Base-by-base conservation (phyloP, 306 rosid species). In the Mimosa bimucronata region DNA sequence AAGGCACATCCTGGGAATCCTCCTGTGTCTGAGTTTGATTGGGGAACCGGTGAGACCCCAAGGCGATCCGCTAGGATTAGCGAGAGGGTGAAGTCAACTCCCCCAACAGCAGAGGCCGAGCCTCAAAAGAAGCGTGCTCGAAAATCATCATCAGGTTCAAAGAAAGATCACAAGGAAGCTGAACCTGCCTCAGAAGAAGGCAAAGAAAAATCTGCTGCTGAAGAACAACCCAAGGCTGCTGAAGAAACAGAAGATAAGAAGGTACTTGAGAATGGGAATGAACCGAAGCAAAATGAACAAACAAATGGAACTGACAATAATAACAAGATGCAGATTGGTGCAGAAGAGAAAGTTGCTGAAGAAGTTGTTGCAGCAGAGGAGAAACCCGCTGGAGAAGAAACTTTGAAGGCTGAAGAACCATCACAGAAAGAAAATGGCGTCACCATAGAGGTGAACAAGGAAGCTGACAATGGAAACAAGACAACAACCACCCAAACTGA, bases 1-100 rank as follows among this genome's bases (percentile, higher is more conserved):
- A 95, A 92, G 82, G 84, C 83, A 25, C 91, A 93, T 83, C 89
- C 96, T 38, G 97, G 88, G 74, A 90, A 89, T 71, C 96, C 98
- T 23, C 82, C 81, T 2, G 31, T 89, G 75, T 91, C 90, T 0
- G 99, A 93, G 83, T 95, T 95, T 66, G 97, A 95, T 68, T 95
- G 98, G 98, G 82, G 95, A 55, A 90, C 96, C 1, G 97, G 98
- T 9, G 99, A 93, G 85, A 85, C 94, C 45, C 99, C 98, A 12
- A 79, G 99, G 77, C 86, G 99, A 89, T 95, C 99, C 0, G 86
- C 92, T 8, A 88, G 99, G 88, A 93, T 95, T 75, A 89, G 93
- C 5, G 97, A 87, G 88, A 95, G 87, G 90, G 91, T 80, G 82
- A 92, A 95, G 74, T 74, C 83, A 29, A 83, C 92, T 74, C 92